phyloP scores from a whole-genome alignment of 805 yeast genomes.

The Teunomyces lycoperdinae region DNA sequence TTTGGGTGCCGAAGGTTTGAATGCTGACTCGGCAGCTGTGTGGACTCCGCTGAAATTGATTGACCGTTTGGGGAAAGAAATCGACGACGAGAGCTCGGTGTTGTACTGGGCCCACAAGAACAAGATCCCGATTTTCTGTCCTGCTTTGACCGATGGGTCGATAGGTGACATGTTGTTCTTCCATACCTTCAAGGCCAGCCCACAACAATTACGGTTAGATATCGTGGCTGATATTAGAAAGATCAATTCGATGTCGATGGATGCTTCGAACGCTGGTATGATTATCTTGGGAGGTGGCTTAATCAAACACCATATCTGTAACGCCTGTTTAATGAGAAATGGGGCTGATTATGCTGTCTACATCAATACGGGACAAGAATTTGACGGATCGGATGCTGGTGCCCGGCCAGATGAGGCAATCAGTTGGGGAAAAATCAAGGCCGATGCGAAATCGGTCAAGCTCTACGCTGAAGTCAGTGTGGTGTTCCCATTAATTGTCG shows the following conservation, averaged over 20 bases:
- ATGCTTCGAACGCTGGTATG: conserved; percentile 93
- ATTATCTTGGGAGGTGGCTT: conserved; percentile 94
- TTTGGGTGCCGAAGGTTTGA: conserved; percentile 52
- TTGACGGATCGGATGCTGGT: conserved; percentile 98
- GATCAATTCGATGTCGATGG: conserved; percentile 93
- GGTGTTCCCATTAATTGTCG: conserved; percentile 94
- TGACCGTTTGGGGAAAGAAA: conserved; percentile 92
- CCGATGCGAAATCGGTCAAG: conserved; percentile 88
- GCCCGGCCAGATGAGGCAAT: conserved; percentile 99
- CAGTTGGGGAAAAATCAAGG: conserved; percentile 97
- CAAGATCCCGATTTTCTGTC: conserved; percentile 94
- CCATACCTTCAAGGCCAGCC: conserved; percentile 95
- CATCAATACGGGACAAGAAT: conserved; percentile 97
- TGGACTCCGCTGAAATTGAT: conserved; percentile 96
- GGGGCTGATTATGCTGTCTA: conserved; percentile 98
- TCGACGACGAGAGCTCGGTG: conserved; percentile 89
- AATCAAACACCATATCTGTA: conserved; percentile 94
- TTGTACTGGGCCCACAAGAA: conserved; percentile 98
- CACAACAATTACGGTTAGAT: conserved; percentile 84
- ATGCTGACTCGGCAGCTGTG: conserved; percentile 61
- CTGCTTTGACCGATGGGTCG: conserved; percentile 96
- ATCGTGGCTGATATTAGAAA: conserved; percentile 90
- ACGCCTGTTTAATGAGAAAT: conserved; percentile 97
- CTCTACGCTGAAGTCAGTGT: conserved; percentile 93
- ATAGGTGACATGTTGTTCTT: conserved; percentile 98